These are phyloP conservation scores for Aspergillus brunneoviolaceus DNA, from an alignment of 2,329 filamentous ascomycete species.

Conservation along the genomic window DNA sequence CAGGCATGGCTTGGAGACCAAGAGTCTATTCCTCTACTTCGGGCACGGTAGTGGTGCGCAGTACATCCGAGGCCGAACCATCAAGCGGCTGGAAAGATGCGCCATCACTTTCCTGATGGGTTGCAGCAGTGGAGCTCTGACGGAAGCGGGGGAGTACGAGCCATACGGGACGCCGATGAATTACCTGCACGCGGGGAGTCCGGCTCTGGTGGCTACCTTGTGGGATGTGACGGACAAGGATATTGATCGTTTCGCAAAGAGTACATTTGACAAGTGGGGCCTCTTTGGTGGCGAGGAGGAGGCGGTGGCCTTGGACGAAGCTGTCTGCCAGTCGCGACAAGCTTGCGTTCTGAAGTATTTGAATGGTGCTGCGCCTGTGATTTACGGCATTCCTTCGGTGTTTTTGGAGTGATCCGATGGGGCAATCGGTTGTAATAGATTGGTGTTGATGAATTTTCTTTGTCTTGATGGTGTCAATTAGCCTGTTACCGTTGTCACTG, in stretches of 20 bases:
- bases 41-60: conserved; percentile 94
- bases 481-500: neutral
- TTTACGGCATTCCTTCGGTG: conserved; percentile 86
- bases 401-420: conserved; percentile 57
- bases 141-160: conserved; percentile 82
- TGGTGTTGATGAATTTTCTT: too few species aligned
- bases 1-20: conserved; percentile 61
- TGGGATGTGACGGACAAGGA: conserved; percentile 99
- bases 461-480: conserved; percentile 3
- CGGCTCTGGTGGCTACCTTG: conserved; percentile 84
- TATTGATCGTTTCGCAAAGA: conserved; percentile 86
- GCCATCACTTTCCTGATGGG: conserved; percentile 89
- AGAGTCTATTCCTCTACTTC: conserved; percentile 84
- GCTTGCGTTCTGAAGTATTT: conserved; percentile 87
- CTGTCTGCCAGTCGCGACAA: conserved; percentile 70
- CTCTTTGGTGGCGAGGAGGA: conserved; percentile 57
- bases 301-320: conserved; percentile 68
- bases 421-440: too few species aligned
- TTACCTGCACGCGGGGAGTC: conserved; percentile 84
- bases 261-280: conserved; percentile 83
- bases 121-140: conserved; percentile 80
- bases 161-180: conserved; percentile 87
- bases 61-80: conserved; percentile 82
- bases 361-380: conserved; percentile 88
- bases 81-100: conserved; percentile 75